A percentile compares a stretch with the other conserved stretches of the same genome.
phyloP scores from a whole-genome alignment of 352 stramenopile species.

The Phytophthora litchii region DNA sequence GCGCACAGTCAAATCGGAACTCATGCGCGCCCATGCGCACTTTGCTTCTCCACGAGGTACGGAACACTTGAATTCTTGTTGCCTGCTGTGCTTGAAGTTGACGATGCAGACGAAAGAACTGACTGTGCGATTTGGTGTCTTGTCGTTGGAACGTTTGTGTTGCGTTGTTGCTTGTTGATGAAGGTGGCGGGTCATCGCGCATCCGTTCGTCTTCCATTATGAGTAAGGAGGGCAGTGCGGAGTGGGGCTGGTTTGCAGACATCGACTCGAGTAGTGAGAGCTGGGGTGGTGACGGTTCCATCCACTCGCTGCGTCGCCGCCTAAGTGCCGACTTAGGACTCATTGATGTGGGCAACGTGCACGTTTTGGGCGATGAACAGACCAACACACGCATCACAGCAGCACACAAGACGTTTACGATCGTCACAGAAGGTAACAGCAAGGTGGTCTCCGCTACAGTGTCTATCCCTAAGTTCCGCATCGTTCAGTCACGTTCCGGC shows the following conservation, averaged over 20 bases:
- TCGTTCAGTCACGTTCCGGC: constrained; percentile 82
- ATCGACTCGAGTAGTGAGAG: constrained; percentile 89
- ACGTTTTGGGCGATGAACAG: constrained; percentile 86
- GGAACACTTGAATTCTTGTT: constrained; percentile 28
- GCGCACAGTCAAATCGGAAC: constrained; percentile 76
- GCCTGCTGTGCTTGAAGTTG: constrained; percentile 32
- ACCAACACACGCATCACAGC: constrained; percentile 84
- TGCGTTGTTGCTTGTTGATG: constrained; percentile 26
- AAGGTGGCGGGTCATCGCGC: constrained; percentile 47
- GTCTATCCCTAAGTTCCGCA: constrained; percentile 89
- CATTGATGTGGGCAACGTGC: constrained; percentile 66
- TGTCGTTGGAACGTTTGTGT: constrained; percentile 34
- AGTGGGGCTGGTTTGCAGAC: constrained; percentile 90
- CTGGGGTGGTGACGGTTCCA: constrained; percentile 69
- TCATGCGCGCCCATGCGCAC: constrained; percentile 76
- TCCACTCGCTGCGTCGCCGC: constrained; percentile 66
- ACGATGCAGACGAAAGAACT: constrained; percentile 30
- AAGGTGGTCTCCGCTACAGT: constrained; percentile 83
- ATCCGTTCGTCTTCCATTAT: constrained; percentile 72
- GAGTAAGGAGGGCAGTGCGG: constrained; percentile 80
- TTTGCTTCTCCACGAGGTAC: constrained; percentile 76
- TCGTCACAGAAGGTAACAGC: constrained; percentile 72
- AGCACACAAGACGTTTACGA: constrained; percentile 87
- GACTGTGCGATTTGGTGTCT: constrained; percentile 35
- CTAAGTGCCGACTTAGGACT: constrained; percentile 76